phyloP scores from a whole-genome alignment of 2,329 filamentous ascomycete genomes.

The Cladosporium sp. region DNA sequence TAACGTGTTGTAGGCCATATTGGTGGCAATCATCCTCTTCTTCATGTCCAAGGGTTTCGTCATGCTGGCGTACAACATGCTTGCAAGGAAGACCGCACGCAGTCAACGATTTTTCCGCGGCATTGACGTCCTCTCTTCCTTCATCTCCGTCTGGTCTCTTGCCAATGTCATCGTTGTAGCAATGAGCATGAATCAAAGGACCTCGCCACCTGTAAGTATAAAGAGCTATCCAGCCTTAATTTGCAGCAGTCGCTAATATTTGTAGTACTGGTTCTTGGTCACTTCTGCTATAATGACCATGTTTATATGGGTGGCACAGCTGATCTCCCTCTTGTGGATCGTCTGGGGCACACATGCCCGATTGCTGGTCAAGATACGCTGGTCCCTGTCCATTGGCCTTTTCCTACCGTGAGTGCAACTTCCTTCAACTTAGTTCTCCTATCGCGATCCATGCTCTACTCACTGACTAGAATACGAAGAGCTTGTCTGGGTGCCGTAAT shows the following conservation, averaged over 20 bases:
- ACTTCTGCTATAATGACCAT: not conserved
- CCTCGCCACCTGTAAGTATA: not conserved
- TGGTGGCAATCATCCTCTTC: not conserved
- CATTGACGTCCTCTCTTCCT: conserved; percentile 7
- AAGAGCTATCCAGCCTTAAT: no score
- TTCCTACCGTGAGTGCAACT: conserved; percentile 13
- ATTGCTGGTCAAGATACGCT: not conserved
- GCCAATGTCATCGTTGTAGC: not conserved
- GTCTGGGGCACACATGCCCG: conserved; percentile 9
- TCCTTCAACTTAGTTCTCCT: not conserved
- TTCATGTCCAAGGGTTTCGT: conserved; percentile 1
- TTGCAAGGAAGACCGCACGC: conserved; percentile 7
- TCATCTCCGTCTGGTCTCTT: not conserved
- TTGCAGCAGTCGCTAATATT: not conserved
- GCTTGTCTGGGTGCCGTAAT: not conserved
- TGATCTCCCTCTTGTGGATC: conserved; percentile 12
- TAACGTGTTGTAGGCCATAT: not conserved
- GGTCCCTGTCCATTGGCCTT: conserved; percentile 11
- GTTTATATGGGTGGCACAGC: not conserved
- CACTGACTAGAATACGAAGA: not conserved
- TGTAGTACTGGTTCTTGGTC: not conserved
- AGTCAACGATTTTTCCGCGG: conserved; percentile 1
- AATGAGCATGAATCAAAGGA: not conserved
- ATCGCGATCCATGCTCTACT: no score
- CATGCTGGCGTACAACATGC: conserved; percentile 11